Percentiles rank a stretch among this genome's conserved stretches.
phyloP scores from a whole-genome alignment of 2,329 filamentous ascomycete genomes.

The Fusarium coffeatum region DNA sequence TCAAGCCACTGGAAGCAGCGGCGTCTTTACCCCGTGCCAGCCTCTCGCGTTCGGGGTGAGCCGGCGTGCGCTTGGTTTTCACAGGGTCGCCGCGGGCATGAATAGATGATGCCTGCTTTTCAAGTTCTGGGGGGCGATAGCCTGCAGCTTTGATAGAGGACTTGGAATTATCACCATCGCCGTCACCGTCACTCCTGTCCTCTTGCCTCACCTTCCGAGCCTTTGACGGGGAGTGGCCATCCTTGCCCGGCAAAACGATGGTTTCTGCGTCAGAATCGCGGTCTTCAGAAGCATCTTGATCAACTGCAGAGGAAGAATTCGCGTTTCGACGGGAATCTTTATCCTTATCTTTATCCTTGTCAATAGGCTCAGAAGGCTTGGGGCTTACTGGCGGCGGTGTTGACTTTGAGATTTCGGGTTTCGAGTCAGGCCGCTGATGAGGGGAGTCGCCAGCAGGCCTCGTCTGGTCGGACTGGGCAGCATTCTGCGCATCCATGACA shows the following conservation, averaged over 20 bases:
- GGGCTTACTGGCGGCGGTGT: constrained; percentile 44
- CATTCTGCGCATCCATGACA: constrained; percentile 78
- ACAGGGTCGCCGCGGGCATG: constrained; percentile 50
- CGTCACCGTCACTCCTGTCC: constrained; percentile 69
- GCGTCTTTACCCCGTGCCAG: constrained; percentile 59
- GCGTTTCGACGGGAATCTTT: constrained; percentile 49
- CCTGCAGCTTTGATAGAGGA: constrained; percentile 50
- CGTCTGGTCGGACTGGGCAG: constrained; percentile 70
- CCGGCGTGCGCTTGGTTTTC: constrained; percentile 64
- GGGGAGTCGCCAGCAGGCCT: constrained; percentile 67
- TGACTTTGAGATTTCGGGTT: constrained; percentile 38
- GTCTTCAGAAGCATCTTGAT: constrained; percentile 60
- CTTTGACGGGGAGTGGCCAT: constrained; percentile 73
- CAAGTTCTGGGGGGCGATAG: constrained; percentile 49
- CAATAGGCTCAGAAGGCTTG: constrained; percentile 33
- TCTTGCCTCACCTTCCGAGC: constrained; percentile 73
- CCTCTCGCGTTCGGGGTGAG: constrained; percentile 55
- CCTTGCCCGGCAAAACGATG: constrained; percentile 74
- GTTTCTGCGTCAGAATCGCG: constrained; percentile 79
- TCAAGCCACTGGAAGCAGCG: constrained; percentile 64
- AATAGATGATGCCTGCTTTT: constrained; percentile 50
- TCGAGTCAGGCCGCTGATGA: constrained; percentile 55
- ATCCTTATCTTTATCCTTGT: constrained; percentile 41
- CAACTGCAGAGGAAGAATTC: constrained; percentile 44
- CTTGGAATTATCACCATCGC: constrained; percentile 43